A percentile compares a stretch with the other conserved stretches of the same genome.
Conservation (phyloP, 352 stramenopile genomes). For the Phytophthora hybrid region DNA sequence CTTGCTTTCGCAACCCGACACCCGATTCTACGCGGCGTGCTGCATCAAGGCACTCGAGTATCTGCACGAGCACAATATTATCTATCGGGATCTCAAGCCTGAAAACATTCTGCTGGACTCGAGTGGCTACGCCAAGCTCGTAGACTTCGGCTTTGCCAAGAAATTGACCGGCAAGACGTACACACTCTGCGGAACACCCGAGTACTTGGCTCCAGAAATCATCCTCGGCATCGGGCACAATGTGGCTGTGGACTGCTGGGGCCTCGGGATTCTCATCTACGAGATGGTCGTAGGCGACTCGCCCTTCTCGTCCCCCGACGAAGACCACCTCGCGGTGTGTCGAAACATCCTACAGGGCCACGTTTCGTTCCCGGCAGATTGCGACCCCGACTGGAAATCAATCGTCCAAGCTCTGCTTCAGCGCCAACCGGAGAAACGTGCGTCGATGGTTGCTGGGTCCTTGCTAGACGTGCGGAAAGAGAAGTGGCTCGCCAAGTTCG, state of each 20-base stretch:
- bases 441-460: constrained; percentile 39
- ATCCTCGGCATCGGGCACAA: constrained; percentile 83
- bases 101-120: constrained; percentile 81
- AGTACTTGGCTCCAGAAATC: constrained; percentile 90
- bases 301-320: constrained; percentile 91
- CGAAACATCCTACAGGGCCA: constrained; percentile 94
- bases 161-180: constrained; percentile 79
- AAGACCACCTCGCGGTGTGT: constrained; percentile 96
- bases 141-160: constrained; percentile 84
- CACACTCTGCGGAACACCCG: constrained; percentile 82
- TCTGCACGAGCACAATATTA: constrained; percentile 77
- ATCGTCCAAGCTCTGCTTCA: constrained; percentile 52
- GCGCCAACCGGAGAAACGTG: constrained; percentile 52
- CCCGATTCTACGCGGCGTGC: constrained; percentile 67
- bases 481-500: constrained; percentile 52
- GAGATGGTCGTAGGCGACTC: constrained; percentile 97
- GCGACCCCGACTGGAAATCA: constrained; percentile 50
- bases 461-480: constrained; percentile 42
- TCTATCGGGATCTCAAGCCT: constrained; percentile 80
- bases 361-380: constrained; percentile 87
- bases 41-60: constrained; percentile 73
- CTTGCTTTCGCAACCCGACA: constrained; percentile 72
- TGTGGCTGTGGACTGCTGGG: constrained; percentile 95
- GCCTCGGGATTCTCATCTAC: constrained; percentile 95
- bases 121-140: constrained; percentile 72